Evolutionary conservation across 768 basidiomycete genomes (phyloP), one percentile per base, ranked within the genome.

Genomic region (Neoboletus magnificus): DNA sequence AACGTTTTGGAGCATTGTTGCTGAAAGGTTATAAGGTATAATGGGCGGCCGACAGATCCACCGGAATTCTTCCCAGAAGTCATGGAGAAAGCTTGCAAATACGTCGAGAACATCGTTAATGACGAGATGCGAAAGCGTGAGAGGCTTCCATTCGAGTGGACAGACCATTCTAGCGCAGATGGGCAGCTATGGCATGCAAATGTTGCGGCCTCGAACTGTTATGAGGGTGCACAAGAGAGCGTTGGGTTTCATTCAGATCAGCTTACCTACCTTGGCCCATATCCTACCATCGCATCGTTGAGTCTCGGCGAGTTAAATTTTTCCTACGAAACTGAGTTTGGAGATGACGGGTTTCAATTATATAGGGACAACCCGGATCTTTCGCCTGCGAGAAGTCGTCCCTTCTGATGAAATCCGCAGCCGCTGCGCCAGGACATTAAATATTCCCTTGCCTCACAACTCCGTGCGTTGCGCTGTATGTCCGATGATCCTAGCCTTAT

Each of bases 171-270:
- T 51, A 58, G 61, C 32, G 16, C 57, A 16, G 59, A 61, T 16
- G 64, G 53, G 16, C 67, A 67, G 36, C 59, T 70, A 9, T 93
- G 91, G 91, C 76, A 82, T 50, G 91, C 91, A 1, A 93, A 92
- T 60, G 90, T 93, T 23, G 91, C 91, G 4, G 91, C 90, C 1
- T 83, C 90, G 3, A 93, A 93, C 62, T 87, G 90, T 60, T 93
- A 93, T 57, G 82, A 86, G 66, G 90, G 90, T n/a, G 79, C 80
- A 36, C 85, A 86, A 65, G 90, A 91, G 68, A 83, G 84, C 48
- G 91, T 93, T 4, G 91, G 91, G 0, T 85, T 81, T 64, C 91
- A 93, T 66, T 85, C 90, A 5, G 91, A 93, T 68, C 87, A 88
- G 51, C 69, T 90, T 52, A 90, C 90, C 0, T 86, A 87, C 71